These are phyloP conservation scores for Saturnispora besseyi DNA, from an alignment of 805 yeast genomes.

Conservation along the genomic window DNA sequence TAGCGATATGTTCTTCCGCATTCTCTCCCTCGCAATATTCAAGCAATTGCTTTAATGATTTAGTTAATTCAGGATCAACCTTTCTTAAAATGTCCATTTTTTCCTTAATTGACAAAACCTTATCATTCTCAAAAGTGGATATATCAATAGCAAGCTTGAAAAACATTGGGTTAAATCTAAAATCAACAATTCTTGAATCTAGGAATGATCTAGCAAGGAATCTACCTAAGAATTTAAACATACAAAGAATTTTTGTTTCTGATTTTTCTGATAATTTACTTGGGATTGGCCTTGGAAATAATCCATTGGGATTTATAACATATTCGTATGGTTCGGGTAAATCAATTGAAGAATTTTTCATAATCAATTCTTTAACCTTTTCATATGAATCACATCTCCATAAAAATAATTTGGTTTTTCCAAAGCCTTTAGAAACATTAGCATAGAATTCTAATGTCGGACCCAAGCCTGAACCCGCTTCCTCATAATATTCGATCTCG, in stretches of 20 bases:
- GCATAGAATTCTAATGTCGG: slow-evolving; percentile 94
- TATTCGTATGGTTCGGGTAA: slow-evolving; percentile 17
- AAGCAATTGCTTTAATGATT: slow-evolving; percentile 10
- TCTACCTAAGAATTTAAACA: slow-evolving; percentile 65
- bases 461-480: slow-evolving; percentile 94
- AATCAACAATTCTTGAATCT: slow-evolving; percentile 83
- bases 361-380: background rate
- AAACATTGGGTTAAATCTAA: slow-evolving; percentile 63
- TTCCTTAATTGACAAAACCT: slow-evolving; percentile 3
- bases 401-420: slow-evolving; percentile 44
- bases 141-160: slow-evolving; percentile 44
- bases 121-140: background rate
- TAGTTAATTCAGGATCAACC: slow-evolving; percentile 53
- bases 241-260: slow-evolving; percentile 31
- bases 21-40: slow-evolving; percentile 11
- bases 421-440: slow-evolving; percentile 65
- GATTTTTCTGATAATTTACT: slow-evolving; percentile 7
- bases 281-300: slow-evolving; percentile 64
- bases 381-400: slow-evolving; percentile 49
- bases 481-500: slow-evolving; percentile 82
- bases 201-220: slow-evolving; percentile 80
- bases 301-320: slow-evolving; percentile 39
- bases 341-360: background rate
- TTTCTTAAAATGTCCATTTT: slow-evolving; percentile 32
- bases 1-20: slow-evolving; percentile 34